Base-by-base conservation (phyloP, 371 early-diverging fungal species). In the Mucor velutinosus region DNA sequence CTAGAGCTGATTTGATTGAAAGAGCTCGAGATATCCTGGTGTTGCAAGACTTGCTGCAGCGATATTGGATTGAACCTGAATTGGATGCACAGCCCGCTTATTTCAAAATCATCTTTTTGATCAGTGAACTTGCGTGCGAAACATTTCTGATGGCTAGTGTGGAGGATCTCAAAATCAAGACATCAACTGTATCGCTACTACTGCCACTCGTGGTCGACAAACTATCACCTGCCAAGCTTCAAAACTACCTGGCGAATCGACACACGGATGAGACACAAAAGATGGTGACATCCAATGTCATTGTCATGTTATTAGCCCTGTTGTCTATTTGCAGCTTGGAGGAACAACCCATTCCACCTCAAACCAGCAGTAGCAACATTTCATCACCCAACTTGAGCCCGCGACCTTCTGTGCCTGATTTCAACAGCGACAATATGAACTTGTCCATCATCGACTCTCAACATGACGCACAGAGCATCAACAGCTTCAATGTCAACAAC, bases 51-150 rank as follows among this genome's bases (percentile, higher is more conserved):
- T 58, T 82, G 7, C 39, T 82, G 14, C 71, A 60, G 58, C 72
- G 79, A 3, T 82, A 76, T 33, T 82, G 82, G 82, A 53, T 63
- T 21, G 75, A 77, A 10, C 76, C 78, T 15, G 69, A 64, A 6
- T 5, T 30, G 0, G 57, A 53, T 8, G 55, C 53, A 7, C 51
- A 43, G n/a, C 75, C 74, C 12, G 74, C 73, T 2, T 82, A 72
- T 61, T 56, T 60, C 8, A 66, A 64, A 35, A 67, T 74, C 1
- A 32, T 79, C 4, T 79, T 71, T 58, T 64, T 74, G 19, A 51
- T 82, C n/a, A 45, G 78, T 1, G 75, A 82, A 53, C 60, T 73
- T 63, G 79, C 78, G 1, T 64, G 72, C 10, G 79, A 79, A 29
- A 64, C 69, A 15, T 76, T 76, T 29, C 55, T 82, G 30, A 30